Base-by-base conservation (phyloP, 2,329 filamentous ascomycete species). In the Didymella keratinophila region DNA sequence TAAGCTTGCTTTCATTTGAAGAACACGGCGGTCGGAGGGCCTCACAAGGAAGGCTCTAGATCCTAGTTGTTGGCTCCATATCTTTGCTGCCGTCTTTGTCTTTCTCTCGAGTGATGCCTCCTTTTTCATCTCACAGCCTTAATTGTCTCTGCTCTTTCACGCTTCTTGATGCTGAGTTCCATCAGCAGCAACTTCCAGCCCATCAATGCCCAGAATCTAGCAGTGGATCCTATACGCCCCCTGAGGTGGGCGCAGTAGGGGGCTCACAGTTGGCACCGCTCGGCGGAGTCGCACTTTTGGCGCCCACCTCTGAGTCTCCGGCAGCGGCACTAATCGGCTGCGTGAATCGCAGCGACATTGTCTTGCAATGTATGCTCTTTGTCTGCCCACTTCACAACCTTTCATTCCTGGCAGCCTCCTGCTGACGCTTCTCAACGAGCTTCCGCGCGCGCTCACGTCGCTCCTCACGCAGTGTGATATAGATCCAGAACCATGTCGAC, bases 401-500 rank as follows among this genome's bases (percentile, higher is more conserved):
- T 56, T 70, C 42, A 69, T 45, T 49, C 42, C 54, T 68, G 21
- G 68, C 63, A 21, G 64, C 62, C 56, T 78, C 76, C 18, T 63
- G 66, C 52, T 72, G 71, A 28, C 74, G 63, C 67, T 71, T 69
- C 58, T 75, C 71, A 25, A 76, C 50, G 7, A 76, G 41, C 30
- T 70, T 67, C 21, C 62, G 62, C 4, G 66, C 68, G 30, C 69
- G 69, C 59, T 75, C 70, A 18, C 68, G 60, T 39, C 75, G 67
- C 61, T 78, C 76, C 50, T 78, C 76, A 18, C 75, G 67, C 34
- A 78, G 51, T 30, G 72, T 69, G 18, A 77, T 55, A 52, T 73
- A 78, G 7, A 78, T 87, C 93, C 93, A 97, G 77, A 96, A 93
- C 92, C 93, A 97, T 61, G 85, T 84, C 65, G 92, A 82, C 75